phyloP scores from a whole-genome alignment of 768 basidiomycete species.

The Trametes cubensis region DNA sequence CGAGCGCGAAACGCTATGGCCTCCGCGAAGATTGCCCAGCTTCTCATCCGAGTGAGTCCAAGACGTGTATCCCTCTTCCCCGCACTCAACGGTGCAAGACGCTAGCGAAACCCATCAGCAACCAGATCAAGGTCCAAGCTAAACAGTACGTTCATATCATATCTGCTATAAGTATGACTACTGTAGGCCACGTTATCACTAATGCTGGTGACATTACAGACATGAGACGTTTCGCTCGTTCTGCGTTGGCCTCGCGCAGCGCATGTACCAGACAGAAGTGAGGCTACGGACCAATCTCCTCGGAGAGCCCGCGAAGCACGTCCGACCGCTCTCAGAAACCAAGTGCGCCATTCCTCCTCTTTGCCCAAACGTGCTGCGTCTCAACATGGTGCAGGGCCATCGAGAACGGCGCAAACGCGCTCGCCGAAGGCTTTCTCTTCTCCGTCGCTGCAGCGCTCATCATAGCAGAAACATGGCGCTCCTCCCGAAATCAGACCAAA shows the following conservation, averaged over 20 bases:
- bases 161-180: not conserved
- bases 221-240: slow-evolving; percentile 72
- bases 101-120: slow-evolving; percentile 81
- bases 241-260: slow-evolving; percentile 76
- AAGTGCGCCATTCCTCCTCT: slow-evolving; percentile 46
- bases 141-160: slow-evolving; percentile 54
- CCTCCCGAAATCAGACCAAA: slow-evolving; percentile 66
- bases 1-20: slow-evolving; percentile 51
- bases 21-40: slow-evolving; percentile 70
- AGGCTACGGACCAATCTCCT: slow-evolving; percentile 74
- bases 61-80: not conserved
- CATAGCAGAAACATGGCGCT: slow-evolving; percentile 75
- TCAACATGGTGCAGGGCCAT: slow-evolving; percentile 58
- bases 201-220: slow-evolving; percentile 37
- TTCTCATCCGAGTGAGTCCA: slow-evolving; percentile 68
- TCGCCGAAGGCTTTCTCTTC: slow-evolving; percentile 87
- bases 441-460: slow-evolving; percentile 74
- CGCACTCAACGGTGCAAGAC: slow-evolving; percentile 50
- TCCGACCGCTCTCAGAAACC: slow-evolving; percentile 78
- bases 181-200: not conserved
- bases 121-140: slow-evolving; percentile 68
- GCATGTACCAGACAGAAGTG: slow-evolving; percentile 74
- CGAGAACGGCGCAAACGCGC: slow-evolving; percentile 81
- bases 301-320: slow-evolving; percentile 70
- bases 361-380: not conserved